A percentile compares a stretch with the other conserved stretches of the same genome.
phyloP scores from a whole-genome alignment of 2,329 filamentous ascomycete species.

The Penicillium sp. region DNA sequence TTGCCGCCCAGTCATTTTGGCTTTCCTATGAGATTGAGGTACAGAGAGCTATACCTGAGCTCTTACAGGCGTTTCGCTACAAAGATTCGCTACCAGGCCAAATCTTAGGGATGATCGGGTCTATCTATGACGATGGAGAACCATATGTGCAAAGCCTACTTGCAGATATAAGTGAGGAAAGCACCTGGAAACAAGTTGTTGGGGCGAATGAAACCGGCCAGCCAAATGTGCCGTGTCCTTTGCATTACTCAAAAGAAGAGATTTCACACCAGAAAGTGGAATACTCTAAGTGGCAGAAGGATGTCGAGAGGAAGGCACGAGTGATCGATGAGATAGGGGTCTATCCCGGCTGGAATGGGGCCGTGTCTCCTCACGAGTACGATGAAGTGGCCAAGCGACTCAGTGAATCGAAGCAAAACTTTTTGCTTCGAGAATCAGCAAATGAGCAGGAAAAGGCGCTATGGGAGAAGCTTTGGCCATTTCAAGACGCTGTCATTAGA shows the following conservation, averaged over 20 bases:
- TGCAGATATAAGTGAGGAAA: constrained; percentile 3
- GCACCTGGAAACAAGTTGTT: constrained; percentile 13
- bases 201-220: constrained; percentile 8
- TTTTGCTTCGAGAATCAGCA: constrained; percentile 11
- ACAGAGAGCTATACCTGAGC: constrained; percentile 11
- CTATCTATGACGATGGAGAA: constrained; percentile 17
- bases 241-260: constrained; percentile 13
- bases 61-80: constrained; percentile 12
- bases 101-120: constrained; percentile 6
- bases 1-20: constrained; percentile 16
- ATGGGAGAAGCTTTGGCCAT: constrained; percentile 14
- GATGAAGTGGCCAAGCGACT: constrained; percentile 13
- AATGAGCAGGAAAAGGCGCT: constrained; percentile 7
- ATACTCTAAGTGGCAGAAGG: constrained; percentile 15
- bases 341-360: constrained; percentile 21
- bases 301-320: constrained; percentile 17
- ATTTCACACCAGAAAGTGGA: constrained; percentile 6
- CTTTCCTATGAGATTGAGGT: constrained; percentile 15
- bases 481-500: not conserved
- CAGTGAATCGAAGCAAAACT: constrained; percentile 6
- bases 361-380: constrained; percentile 14
- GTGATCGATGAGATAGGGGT: constrained; percentile 15
- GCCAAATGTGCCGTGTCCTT: constrained; percentile 12
- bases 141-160: constrained; percentile 14
- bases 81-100: constrained; percentile 9